Percentiles rank a stretch among this genome's conserved stretches.
Evolutionary conservation across 805 yeast species (phyloP).

Genomic region (Wickerhamomyces silvicola): DNA sequence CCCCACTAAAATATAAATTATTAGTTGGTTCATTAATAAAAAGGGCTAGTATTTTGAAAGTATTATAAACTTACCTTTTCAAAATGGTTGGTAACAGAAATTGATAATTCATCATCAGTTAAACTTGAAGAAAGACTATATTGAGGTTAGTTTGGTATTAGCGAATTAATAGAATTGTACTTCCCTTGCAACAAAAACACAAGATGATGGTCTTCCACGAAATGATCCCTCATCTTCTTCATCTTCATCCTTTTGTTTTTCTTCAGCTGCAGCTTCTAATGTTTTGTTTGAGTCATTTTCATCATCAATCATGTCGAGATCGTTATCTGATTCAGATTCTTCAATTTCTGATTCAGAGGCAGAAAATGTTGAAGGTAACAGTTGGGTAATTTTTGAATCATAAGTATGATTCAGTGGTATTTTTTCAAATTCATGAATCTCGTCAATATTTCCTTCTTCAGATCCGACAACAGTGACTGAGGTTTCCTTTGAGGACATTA

Average conservation of each 20-base stretch:
- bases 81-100: conserved; percentile 65
- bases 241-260: conserved; percentile 1
- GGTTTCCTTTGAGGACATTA: conserved; percentile 6
- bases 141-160: conserved; percentile 1
- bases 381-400: conserved; percentile 10
- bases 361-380: conserved; percentile 16
- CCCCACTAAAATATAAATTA: conserved; percentile 59
- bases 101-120: conserved; percentile 65
- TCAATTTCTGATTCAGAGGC: conserved; percentile 19
- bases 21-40: conserved; percentile 1
- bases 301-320: conserved; percentile 12
- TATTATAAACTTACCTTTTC: conserved; percentile 30
- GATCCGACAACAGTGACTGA: conserved; percentile 6
- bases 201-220: conserved; percentile 72
- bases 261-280: conserved; percentile 18
- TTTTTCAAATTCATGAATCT: neutral
- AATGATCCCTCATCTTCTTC: conserved; percentile 8
- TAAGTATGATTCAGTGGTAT: conserved; percentile 1
- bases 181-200: conserved; percentile 74
- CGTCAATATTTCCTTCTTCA: conserved; percentile 1
- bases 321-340: conserved; percentile 18
- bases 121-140: conserved; percentile 53
- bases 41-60: too few relatives aligned
- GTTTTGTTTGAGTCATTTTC: conserved; percentile 12
- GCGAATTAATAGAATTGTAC: conserved; percentile 1